These are phyloP conservation scores for Fragilariopsis cylindrus DNA, from an alignment of 108 stramenopile species.

Conservation along the genomic window DNA sequence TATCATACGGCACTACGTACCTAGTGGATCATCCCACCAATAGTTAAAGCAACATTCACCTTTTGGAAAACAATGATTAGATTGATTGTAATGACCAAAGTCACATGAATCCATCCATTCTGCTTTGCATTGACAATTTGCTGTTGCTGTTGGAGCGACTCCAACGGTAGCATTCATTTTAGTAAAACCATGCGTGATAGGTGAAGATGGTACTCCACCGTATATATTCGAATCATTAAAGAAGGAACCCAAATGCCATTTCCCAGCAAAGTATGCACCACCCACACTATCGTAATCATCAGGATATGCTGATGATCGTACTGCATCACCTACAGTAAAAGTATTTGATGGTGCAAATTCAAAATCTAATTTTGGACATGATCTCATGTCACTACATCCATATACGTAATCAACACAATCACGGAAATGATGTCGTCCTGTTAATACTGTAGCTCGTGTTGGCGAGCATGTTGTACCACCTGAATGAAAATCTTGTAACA, in stretches of 20 bases:
- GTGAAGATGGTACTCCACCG: conserved; percentile 29
- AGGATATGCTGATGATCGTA: conserved; percentile 12
- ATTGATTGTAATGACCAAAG: conserved; percentile 35
- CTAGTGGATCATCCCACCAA: conserved; percentile 40
- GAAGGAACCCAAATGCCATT: conserved; percentile 41
- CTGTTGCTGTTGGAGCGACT: conserved; percentile 37
- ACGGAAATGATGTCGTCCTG: conserved; percentile 42
- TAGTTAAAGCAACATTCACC: conserved; percentile 43
- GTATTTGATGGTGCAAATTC: conserved; percentile 36
- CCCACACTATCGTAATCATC: conserved; percentile 16
- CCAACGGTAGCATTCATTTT: conserved; percentile 38
- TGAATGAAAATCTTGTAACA: conserved; percentile 36
- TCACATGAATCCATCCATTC: conserved; percentile 32
- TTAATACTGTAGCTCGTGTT: conserved; percentile 40
- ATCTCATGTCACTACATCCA: conserved; percentile 30
- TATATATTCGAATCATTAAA: conserved; percentile 36
- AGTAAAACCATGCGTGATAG: conserved; percentile 32
- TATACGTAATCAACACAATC: conserved; percentile 48
- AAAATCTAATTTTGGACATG: conserved; percentile 21
- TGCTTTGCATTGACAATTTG: conserved; percentile 35
- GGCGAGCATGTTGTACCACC: conserved; percentile 43
- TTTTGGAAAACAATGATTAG: conserved; percentile 29
- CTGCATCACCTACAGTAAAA: conserved; percentile 36
- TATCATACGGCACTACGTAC: neutral
- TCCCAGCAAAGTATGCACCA: conserved; percentile 32